These are phyloP conservation scores for Gremmenia infestans DNA, from an alignment of 2,329 filamentous ascomycete species.

Conservation along the genomic window DNA sequence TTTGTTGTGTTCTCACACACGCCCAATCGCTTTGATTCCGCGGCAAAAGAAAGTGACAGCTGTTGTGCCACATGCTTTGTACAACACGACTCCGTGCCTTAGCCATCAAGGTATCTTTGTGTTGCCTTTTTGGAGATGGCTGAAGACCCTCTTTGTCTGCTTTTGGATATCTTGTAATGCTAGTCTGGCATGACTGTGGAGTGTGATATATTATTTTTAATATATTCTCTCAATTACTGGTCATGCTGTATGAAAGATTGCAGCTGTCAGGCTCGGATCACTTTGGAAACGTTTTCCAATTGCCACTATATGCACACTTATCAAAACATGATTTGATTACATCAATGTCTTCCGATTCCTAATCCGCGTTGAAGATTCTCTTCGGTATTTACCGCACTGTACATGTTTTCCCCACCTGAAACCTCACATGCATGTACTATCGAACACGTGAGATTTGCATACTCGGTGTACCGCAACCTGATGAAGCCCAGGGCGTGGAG, in stretches of 20 bases:
- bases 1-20: neutral
- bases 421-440: neutral
- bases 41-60: conserved; percentile 1
- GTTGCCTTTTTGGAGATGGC: neutral
- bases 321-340: too few species aligned
- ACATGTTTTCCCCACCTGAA: neutral
- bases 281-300: too few species aligned
- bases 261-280: too few species aligned
- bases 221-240: neutral
- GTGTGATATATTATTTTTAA: neutral
- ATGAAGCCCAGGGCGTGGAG: neutral
- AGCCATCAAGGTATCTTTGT: neutral
- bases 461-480: neutral
- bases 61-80: neutral
- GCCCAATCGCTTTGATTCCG: neutral
- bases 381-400: neutral
- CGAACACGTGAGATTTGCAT: neutral
- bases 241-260: too few species aligned
- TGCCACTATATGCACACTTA: too few species aligned
- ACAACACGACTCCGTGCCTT: neutral
- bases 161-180: neutral
- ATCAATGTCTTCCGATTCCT: neutral
- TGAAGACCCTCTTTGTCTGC: neutral
- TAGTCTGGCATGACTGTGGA: neutral
- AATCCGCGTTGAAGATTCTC: neutral